Percentiles rank a stretch among this genome's conserved stretches.
Conservation (phyloP, 768 basidiomycete species). For the Termitomyces sp. region DNA sequence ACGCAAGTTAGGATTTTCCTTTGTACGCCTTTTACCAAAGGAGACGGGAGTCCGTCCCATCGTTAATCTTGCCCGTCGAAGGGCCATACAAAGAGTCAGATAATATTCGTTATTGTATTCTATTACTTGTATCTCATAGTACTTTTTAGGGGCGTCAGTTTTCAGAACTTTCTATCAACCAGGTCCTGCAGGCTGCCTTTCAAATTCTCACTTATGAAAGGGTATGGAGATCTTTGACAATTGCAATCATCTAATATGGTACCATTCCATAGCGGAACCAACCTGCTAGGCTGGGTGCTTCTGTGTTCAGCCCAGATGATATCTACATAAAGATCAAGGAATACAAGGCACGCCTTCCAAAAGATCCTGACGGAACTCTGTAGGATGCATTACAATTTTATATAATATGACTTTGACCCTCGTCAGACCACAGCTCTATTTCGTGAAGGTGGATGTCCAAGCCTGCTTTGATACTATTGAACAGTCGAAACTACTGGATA, state of each 20-base stretch:
- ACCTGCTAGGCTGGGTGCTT: conserved; percentile 66
- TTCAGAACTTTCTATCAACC: conserved; percentile 71
- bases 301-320: conserved; percentile 80
- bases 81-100: conserved; percentile 26
- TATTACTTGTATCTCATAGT: background rate
- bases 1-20: conserved; percentile 76
- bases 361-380: conserved; percentile 42
- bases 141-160: conserved; percentile 23
- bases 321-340: conserved; percentile 69
- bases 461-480: conserved; percentile 97
- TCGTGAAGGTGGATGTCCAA: conserved; percentile 94
- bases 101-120: background rate
- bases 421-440: conserved; percentile 79
- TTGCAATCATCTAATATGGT: background rate
- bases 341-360: conserved; percentile 53
- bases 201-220: conserved; percentile 86
- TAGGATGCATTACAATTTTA: conserved; percentile 23
- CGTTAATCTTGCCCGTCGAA: conserved; percentile 72
- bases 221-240: conserved; percentile 30
- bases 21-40: conserved; percentile 87
- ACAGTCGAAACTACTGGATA: conserved; percentile 76
- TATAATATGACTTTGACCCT: background rate
- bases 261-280: conserved; percentile 45
- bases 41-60: conserved; percentile 94
- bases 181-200: conserved; percentile 79